Evolutionary conservation across 805 yeast species (phyloP).

Genomic region (Candida palmyrensis): DNA sequence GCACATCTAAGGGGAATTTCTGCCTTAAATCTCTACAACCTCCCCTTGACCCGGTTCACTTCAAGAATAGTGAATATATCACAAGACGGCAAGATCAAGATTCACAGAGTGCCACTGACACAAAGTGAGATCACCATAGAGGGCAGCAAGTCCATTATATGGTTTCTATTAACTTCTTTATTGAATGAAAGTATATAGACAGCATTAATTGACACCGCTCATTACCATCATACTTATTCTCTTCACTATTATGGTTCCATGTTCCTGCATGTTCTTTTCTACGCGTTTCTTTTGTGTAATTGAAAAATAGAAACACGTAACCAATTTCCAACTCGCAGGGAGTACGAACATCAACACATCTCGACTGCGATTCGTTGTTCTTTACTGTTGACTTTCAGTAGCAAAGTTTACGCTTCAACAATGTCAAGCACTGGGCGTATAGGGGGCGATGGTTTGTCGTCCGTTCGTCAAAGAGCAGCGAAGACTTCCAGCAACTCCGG

Average conservation of each 20-base stretch:
- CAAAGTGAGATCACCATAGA: neutral
- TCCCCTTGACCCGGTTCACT: slow-evolving; percentile 15
- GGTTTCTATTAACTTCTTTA: slow-evolving; percentile 10
- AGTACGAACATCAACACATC: too few relatives aligned
- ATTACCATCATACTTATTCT: too few relatives aligned
- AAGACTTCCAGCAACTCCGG: neutral
- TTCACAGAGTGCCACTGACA: slow-evolving; percentile 7
- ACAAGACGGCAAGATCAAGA: slow-evolving; percentile 18
- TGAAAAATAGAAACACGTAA: slow-evolving; percentile 4
- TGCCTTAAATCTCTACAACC: slow-evolving; percentile 15
- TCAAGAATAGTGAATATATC: slow-evolving; percentile 15
- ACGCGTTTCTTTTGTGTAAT: slow-evolving; percentile 2
- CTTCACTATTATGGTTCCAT: too few relatives aligned
- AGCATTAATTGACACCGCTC: too few relatives aligned
- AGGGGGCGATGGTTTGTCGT: slow-evolving; percentile 1
- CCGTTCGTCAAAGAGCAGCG: slow-evolving; percentile 4
- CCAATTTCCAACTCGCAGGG: slow-evolving; percentile 2
- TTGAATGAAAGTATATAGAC: too few relatives aligned
- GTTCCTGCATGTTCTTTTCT: too few relatives aligned
- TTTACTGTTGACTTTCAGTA: neutral
- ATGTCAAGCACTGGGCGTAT: slow-evolving; percentile 4
- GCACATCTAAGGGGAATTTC: slow-evolving; percentile 13
- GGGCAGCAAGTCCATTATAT: slow-evolving; percentile 8
- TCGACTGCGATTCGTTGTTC: too few relatives aligned
- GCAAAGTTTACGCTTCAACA: neutral